Conservation (phyloP, 2,329 filamentous ascomycete genomes). For the Rhynchosporium graminicola region DNA sequence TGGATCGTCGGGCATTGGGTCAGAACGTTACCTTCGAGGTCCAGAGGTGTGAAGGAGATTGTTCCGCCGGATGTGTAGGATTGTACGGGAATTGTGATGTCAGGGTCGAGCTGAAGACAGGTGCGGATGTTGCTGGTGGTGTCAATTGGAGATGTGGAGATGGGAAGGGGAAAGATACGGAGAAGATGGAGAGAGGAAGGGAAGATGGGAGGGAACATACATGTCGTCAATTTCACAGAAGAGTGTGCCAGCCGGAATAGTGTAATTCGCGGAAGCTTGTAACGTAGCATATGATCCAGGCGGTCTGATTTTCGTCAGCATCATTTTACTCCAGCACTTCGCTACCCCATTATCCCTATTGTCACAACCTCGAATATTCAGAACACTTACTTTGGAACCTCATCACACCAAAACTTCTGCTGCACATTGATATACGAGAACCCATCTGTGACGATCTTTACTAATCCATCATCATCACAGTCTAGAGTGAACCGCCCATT, state of each 20-base stretch:
- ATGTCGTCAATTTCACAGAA: constrained; percentile 17
- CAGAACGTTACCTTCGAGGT: neutral
- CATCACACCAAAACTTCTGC: constrained; percentile 6
- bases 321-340: neutral
- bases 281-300: neutral
- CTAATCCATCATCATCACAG: constrained; percentile 10
- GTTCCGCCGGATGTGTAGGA: constrained; percentile 4
- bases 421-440: constrained; percentile 9
- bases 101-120: constrained; percentile 12
- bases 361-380: too few species aligned
- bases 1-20: constrained; percentile 3
- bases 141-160: neutral
- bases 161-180: neutral
- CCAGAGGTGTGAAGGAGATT: neutral
- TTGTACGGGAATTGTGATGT: constrained; percentile 7
- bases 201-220: neutral
- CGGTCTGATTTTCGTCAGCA: neutral
- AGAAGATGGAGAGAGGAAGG: neutral
- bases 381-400: neutral
- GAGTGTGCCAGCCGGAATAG: neutral
- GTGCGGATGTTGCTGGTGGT: constrained; percentile 9
- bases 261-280: constrained; percentile 11
- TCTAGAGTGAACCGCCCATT: constrained; percentile 7
- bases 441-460: constrained; percentile 7
- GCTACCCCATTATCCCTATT: neutral